Base-by-base conservation (phyloP, 2,329 filamentous ascomycete species). In the Fusarium sp. region DNA sequence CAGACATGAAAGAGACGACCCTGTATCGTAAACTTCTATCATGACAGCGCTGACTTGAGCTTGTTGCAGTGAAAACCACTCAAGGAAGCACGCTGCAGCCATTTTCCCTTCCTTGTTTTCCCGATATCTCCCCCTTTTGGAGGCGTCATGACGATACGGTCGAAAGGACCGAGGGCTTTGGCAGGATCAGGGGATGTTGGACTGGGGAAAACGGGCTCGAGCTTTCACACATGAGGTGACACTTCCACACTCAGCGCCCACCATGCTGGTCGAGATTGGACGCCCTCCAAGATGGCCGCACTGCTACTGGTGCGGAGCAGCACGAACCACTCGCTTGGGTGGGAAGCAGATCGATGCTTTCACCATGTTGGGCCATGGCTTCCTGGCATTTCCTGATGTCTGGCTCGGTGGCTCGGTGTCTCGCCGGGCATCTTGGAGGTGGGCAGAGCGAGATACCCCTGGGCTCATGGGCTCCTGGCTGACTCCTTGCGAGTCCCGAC, bases 181-280 rank as follows among this genome's bases (percentile, higher is more conserved):
- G 65, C 49, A 31, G 59, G 46, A 61, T 60, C 62, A 70, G 60
- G 68, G 62, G 49, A 70, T 56, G 38, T 51, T 56, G 46, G 34
- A 54, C 55, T 55, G 55, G 65, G 60, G 58, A 62, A 62, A 58
- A 57, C 29, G 20, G 68, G 58, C 61, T 61, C 63, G 54, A 61
- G 62, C 55, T 67, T 50, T 64, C 58, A 62, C 31, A 20, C 54
- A 64, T 68, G 62, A 69, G 60, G 61, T 70, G 68, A 64, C 56
- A 57, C 61, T 58, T 65, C 56, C 46, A 34, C 18, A 25, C 61
- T 44, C 50, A 53, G 18, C 50, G 34, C 38, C 64, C 53, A 61
- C 57, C 46, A 49, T 25, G 50, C 40, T 38, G 16, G 59, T 58
- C 50, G 44, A 65, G 59, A 59, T 62, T 56, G 56, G 55, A 14